Evolutionary conservation across 257 asterid genomes (phyloP).

Genomic region (Scutellaria minor): DNA sequence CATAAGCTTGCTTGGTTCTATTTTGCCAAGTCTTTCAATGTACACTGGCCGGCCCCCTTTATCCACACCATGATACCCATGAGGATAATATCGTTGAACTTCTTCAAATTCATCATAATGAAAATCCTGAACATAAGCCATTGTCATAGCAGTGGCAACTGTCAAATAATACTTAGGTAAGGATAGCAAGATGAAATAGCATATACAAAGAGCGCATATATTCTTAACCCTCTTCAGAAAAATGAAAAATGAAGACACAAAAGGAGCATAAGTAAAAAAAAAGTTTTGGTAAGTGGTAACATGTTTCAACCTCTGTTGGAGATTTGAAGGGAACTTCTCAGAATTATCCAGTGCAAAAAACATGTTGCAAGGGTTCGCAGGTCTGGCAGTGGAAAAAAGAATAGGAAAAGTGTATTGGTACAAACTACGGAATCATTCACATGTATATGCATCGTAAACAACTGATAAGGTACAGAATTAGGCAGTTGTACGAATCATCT

Average conservation of each 20-base stretch:
- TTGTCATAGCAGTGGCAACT: conserved; percentile 32
- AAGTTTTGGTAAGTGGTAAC: neutral
- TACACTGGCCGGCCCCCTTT: conserved; percentile 91
- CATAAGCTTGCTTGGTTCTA: conserved; percentile 84
- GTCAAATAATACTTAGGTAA: conserved; percentile 22
- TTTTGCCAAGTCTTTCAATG: conserved; percentile 93
- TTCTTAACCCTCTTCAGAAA: conserved; percentile 15
- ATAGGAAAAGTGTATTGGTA: neutral
- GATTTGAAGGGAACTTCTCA: conserved; percentile 17
- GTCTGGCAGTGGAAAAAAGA: neutral
- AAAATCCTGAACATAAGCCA: conserved; percentile 69
- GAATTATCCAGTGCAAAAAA: conserved; percentile 27
- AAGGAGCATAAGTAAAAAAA: neutral
- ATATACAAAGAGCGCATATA: neutral
- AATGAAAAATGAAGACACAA: conserved; percentile 13
- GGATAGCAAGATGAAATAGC: conserved; percentile 31
- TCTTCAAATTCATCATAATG: conserved; percentile 78
- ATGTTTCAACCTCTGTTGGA: neutral
- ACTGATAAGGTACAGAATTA: conserved; percentile 6
- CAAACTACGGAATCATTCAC: neutral
- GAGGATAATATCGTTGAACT: conserved; percentile 85
- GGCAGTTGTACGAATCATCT: neutral
- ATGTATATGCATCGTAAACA: conserved; percentile 10
- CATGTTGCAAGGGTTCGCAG: conserved; percentile 6
- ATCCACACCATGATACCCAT: conserved; percentile 96